These are phyloP conservation scores for Echeveria elegans DNA, from an alignment of 164 flowering plant genomes.

Conservation along the genomic window DNA sequence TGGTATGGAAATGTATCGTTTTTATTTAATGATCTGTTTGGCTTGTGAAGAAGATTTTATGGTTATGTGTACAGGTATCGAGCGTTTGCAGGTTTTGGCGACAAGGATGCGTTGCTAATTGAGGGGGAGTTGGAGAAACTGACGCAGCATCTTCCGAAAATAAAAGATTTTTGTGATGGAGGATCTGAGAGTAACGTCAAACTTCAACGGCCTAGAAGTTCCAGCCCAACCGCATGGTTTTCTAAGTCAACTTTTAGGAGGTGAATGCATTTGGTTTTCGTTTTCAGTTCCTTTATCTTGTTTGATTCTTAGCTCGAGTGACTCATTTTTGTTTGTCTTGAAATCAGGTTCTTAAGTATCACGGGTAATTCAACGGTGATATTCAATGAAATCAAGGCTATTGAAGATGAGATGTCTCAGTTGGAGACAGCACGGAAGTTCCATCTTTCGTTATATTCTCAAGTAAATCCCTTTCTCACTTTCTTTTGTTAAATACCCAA, in stretches of 20 bases:
- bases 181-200: slow-evolving; percentile 36
- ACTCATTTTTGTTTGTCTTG: slow-evolving; percentile 3
- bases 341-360: slow-evolving; percentile 48
- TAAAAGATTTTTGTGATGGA: slow-evolving; percentile 23
- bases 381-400: slow-evolving; percentile 22
- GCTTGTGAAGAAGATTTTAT: too few species aligned
- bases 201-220: slow-evolving; percentile 36
- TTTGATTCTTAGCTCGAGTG: background rate
- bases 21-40: too few species aligned
- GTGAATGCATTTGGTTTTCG: slow-evolving; percentile 31
- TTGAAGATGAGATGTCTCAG: slow-evolving; percentile 64
- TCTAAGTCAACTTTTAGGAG: slow-evolving; percentile 62
- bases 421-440: slow-evolving; percentile 72
- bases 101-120: slow-evolving; percentile 38
- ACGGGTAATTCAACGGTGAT: slow-evolving; percentile 40
- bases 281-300: background rate
- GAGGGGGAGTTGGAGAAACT: slow-evolving; percentile 53
- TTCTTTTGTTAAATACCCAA: background rate
- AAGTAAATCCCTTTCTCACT: slow-evolving; percentile 28
- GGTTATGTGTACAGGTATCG: slow-evolving; percentile 45
- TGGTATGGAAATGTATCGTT: background rate
- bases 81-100: slow-evolving; percentile 30
- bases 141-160: slow-evolving; percentile 34
- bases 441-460: slow-evolving; percentile 64
- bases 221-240: slow-evolving; percentile 51